Evolutionary conservation across 106 monocot species (phyloP).

Genomic region (Apostasia ramifera): DNA sequence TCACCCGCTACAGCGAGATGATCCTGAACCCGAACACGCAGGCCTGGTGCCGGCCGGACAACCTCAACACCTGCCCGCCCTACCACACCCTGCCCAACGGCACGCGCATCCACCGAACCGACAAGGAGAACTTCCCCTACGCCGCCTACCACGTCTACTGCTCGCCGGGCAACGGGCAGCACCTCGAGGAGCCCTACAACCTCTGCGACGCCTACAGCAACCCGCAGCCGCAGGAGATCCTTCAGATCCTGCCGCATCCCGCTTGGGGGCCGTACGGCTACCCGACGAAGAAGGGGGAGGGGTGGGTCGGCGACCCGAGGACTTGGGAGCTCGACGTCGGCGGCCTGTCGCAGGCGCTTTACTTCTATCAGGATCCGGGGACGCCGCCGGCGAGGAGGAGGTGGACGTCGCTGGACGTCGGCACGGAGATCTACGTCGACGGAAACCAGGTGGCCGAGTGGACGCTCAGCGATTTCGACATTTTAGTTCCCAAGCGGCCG

Average conservation of each 20-base stretch:
- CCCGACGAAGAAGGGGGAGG: constrained; percentile 59
- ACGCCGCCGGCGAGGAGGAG: constrained; percentile 40
- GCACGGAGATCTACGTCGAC: constrained; percentile 59
- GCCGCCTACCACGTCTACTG: constrained; percentile 72
- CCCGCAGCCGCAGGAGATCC: constrained; percentile 74
- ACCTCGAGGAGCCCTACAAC: constrained; percentile 52
- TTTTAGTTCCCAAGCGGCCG: constrained; percentile 31
- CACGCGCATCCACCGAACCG: constrained; percentile 37
- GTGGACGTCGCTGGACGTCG: constrained; percentile 68
- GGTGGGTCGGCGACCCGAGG: constrained; percentile 70
- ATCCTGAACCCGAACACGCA: constrained; percentile 58
- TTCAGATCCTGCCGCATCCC: constrained; percentile 78
- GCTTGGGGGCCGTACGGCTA: constrained; percentile 76
- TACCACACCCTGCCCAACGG: constrained; percentile 67
- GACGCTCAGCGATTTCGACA: constrained; percentile 58
- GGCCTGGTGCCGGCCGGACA: constrained; percentile 39
- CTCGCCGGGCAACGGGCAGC: constrained; percentile 55
- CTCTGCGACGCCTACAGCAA: constrained; percentile 82
- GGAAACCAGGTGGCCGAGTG: constrained; percentile 42
- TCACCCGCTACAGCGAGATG: constrained; percentile 90
- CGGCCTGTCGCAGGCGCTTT: constrained; percentile 43
- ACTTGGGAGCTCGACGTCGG: constrained; percentile 80
- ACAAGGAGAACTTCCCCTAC: constrained; percentile 47
- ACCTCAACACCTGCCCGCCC: constrained; percentile 47
- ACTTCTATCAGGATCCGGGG: constrained; percentile 80